phyloP scores from a whole-genome alignment of 768 basidiomycete species.

The Dioszegia crocea region DNA sequence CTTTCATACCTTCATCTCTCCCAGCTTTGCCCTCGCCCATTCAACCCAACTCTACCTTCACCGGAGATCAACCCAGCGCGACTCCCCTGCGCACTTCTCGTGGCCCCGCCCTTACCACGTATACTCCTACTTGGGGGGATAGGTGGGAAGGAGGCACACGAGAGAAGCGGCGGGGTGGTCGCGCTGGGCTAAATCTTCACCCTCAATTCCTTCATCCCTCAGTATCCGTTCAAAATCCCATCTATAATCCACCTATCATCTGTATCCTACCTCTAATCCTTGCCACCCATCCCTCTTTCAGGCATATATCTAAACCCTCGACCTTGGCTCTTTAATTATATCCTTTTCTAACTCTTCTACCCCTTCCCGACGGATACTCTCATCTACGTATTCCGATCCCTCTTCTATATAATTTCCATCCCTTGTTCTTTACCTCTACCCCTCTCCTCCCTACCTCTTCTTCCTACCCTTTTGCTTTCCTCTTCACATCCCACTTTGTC shows the following conservation, averaged over 20 bases:
- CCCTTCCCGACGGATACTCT: no score
- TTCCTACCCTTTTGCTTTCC: no score
- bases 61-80: conserved; percentile 4
- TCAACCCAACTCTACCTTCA: not conserved
- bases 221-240: not conserved
- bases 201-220: not conserved
- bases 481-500: no score
- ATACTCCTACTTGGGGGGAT: not conserved
- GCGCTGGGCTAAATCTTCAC: conserved; percentile 4
- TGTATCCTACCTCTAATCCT: not conserved
- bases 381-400: no score
- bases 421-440: no score
- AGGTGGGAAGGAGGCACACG: conserved; percentile 7
- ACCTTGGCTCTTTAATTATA: no score
- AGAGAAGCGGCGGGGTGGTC: conserved; percentile 23
- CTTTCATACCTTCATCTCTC: no score
- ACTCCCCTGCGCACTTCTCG: conserved; percentile 12
- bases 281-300: no score
- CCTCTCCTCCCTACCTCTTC: no score
- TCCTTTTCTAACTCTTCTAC: no score
- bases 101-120: not conserved
- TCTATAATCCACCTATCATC: not conserved
- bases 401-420: no score
- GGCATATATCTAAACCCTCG: no score
- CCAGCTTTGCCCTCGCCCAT: not conserved